A percentile compares a stretch with the other conserved stretches of the same genome.
phyloP scores from a whole-genome alignment of 371 early-diverging fungal species.

The Blakeslea trispora region DNA sequence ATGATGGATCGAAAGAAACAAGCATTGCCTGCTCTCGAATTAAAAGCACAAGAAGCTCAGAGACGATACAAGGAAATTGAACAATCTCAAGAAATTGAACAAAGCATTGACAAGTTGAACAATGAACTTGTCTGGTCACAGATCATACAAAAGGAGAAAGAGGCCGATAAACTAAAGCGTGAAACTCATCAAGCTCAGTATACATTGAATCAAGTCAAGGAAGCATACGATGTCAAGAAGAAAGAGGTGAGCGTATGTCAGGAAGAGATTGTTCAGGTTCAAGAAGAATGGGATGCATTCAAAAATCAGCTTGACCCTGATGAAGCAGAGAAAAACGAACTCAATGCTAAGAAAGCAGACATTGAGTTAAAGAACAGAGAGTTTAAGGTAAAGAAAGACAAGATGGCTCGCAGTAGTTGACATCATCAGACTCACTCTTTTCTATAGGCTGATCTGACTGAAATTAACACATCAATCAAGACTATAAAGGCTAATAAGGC shows the following conservation, averaged over 20 bases:
- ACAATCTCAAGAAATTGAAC: conserved; percentile 63
- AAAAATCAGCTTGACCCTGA: conserved; percentile 7
- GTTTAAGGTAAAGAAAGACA: conserved; percentile 9
- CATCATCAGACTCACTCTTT: no score
- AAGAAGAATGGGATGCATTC: conserved; percentile 15
- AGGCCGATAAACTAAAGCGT: conserved; percentile 38
- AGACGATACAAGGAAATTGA: conserved; percentile 63
- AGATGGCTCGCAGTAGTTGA: no score
- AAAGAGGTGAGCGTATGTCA: background rate
- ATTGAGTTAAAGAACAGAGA: conserved; percentile 1
- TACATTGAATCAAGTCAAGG: conserved; percentile 11
- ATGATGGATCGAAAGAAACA: conserved; percentile 61
- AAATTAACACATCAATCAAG: conserved; percentile 19
- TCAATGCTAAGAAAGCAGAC: conserved; percentile 1
- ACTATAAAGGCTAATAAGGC: conserved; percentile 40
- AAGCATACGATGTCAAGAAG: conserved; percentile 21
- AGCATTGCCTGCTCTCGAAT: conserved; percentile 60
- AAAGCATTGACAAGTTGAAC: conserved; percentile 58
- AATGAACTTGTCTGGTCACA: conserved; percentile 81
- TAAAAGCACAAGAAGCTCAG: conserved; percentile 64
- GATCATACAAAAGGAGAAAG: conserved; percentile 59
- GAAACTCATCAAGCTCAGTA: conserved; percentile 17
- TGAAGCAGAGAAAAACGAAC: conserved; percentile 8
- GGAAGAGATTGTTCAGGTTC: conserved; percentile 1
- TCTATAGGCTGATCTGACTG: conserved; percentile 7